These are phyloP conservation scores for Citrus reticulata DNA, from an alignment of 345 rosid genomes.

Conservation along the genomic window DNA sequence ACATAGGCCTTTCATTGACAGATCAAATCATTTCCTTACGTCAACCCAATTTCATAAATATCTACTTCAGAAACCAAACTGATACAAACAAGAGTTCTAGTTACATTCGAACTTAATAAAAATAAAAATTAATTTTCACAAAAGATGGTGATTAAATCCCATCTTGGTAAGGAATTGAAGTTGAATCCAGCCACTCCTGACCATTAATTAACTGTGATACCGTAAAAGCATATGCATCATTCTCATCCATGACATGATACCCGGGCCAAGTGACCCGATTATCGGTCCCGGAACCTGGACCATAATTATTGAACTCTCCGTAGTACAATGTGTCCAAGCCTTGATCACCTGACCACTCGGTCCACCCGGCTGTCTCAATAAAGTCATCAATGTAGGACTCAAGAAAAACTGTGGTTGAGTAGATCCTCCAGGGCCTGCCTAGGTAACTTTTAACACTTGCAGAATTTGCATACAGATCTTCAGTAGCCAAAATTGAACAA, in stretches of 20 bases:
- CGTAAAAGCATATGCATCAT: slow-evolving; percentile 60
- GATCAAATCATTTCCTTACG: background rate
- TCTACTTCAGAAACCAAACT: too few relatives aligned
- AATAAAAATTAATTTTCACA: background rate
- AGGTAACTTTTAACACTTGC: slow-evolving; percentile 52
- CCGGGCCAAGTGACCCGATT: slow-evolving; percentile 71
- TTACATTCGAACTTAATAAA: background rate
- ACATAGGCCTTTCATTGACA: too few relatives aligned
- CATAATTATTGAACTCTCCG: slow-evolving; percentile 75
- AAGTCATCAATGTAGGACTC: slow-evolving; percentile 68
- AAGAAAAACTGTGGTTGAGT: slow-evolving; percentile 54
- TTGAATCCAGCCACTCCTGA: slow-evolving; percentile 72
- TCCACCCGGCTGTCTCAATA: slow-evolving; percentile 69
- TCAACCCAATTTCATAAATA: background rate
- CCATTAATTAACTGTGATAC: slow-evolving; percentile 68
- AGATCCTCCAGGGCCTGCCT: slow-evolving; percentile 78
- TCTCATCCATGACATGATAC: slow-evolving; percentile 58
- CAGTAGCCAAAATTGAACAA: slow-evolving; percentile 60
- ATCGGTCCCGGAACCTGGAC: slow-evolving; percentile 65
- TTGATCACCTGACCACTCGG: slow-evolving; percentile 41
- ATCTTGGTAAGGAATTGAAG: slow-evolving; percentile 72
- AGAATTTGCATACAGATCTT: slow-evolving; percentile 35
- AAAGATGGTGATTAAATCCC: slow-evolving; percentile 34
- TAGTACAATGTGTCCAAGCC: slow-evolving; percentile 59
- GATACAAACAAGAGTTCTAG: background rate